A percentile compares a stretch with the other conserved stretches of the same genome.
Evolutionary conservation across 2,329 filamentous ascomycete species (phyloP).

Genomic region (Cytospora mali): DNA sequence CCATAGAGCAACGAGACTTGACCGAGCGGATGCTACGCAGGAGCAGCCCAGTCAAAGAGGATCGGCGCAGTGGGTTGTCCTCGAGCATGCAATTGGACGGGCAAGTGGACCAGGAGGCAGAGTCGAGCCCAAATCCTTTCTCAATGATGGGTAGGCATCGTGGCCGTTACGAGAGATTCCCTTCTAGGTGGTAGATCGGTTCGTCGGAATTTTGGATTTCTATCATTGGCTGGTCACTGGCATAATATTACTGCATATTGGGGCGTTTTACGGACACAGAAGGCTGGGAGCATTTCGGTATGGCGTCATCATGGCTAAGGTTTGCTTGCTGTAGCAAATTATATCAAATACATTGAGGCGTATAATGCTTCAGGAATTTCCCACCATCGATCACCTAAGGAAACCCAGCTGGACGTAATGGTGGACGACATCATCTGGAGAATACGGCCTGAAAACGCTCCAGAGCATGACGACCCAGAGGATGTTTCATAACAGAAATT

Average conservation of each 20-base stretch:
- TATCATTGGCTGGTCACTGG: neutral
- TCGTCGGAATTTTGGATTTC: neutral
- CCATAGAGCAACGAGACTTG: slow-evolving; percentile 52
- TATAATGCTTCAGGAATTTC: slow-evolving; percentile 3
- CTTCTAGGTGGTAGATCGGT: slow-evolving; percentile 33
- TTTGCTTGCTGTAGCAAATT: slow-evolving; percentile 1
- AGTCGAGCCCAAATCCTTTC: slow-evolving; percentile 38
- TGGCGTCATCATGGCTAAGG: slow-evolving; percentile 11
- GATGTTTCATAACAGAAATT: neutral
- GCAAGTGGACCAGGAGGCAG: slow-evolving; percentile 9
- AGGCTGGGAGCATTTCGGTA: slow-evolving; percentile 16
- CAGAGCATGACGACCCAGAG: neutral
- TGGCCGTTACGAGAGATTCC: slow-evolving; percentile 47
- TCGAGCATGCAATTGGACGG: slow-evolving; percentile 20
- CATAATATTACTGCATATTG: slow-evolving; percentile 19
- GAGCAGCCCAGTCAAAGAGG: slow-evolving; percentile 47
- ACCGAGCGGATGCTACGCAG: slow-evolving; percentile 39
- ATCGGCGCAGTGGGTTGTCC: slow-evolving; percentile 32
- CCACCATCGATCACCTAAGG: too few species aligned
- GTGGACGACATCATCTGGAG: slow-evolving; percentile 2
- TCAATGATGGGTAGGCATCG: slow-evolving; percentile 41
- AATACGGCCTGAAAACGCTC: neutral
- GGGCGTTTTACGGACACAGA: slow-evolving; percentile 23
- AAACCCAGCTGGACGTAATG: neutral
- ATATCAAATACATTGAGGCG: neutral